Evolutionary conservation across 306 rosid species (phyloP), one percentile per base, ranked within the genome.

Genomic region (Prosopis cineraria): DNA sequence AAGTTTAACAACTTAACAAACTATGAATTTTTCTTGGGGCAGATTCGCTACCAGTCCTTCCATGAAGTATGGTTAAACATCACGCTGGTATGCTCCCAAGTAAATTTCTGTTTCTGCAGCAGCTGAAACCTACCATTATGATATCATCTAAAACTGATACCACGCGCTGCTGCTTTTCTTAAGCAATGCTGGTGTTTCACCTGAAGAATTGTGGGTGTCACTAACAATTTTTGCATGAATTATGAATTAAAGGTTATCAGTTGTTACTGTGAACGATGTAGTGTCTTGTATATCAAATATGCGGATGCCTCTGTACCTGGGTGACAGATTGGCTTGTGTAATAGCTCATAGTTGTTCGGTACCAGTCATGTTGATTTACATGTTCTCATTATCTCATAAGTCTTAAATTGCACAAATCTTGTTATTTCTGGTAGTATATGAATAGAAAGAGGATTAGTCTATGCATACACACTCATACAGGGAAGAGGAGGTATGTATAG

Each of bases 311-410:
- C 7, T 85, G 17, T 43, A 66, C 73, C 66, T 53, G 44, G 37
- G 52, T 80, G 64, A 62, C 58, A 76, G 75, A 78, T 78, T 71
- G 82, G 74, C 78, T 74, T 75, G 85, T 82, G 85, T 47, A 76
- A 74, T 72, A 76, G 68, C 75, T 33, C 36, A 33, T 65, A 44
- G 70, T 68, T 13, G 79, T 83, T 58, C 36, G 67, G 43, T 55
- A 19, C 56, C 70, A 63, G 36, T 13, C 12, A 7, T 27, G 39
- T 73, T 60, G 73, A 41, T 43, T 33, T 44, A 33, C 50, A 24
- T 69, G 31, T 33, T 37, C 41, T 72, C 13, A 58, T 58, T 48
- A 17, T 74, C 78, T 27, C 68, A 5, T 20, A 5, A 37, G n/a
- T 17, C 13, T 48, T 31, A 13, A 53, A n/a, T 72, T 19, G 13